phyloP scores from a whole-genome alignment of 371 early-diverging fungal species.

The Apophysomyces ossiformis region DNA sequence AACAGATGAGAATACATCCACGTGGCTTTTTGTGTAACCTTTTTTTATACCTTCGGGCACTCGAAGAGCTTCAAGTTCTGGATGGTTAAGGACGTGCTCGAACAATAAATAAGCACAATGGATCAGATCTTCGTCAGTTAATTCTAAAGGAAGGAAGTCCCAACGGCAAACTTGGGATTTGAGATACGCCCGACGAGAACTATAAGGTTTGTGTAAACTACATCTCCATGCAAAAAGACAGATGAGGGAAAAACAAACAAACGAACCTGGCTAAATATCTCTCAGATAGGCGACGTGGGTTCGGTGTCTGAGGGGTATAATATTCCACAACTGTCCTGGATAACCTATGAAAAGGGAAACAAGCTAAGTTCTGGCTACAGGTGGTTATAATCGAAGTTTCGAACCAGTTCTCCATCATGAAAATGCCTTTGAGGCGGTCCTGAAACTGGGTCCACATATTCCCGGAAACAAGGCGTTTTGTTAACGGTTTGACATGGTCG shows the following conservation, averaged over 20 bases:
- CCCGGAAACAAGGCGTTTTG: constrained; percentile 15
- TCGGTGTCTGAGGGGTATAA: constrained; percentile 36
- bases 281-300: constrained; percentile 7
- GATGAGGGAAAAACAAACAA: not conserved
- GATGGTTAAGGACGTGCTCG: constrained; percentile 61
- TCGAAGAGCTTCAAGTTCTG: constrained; percentile 59
- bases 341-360: constrained; percentile 23
- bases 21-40: constrained; percentile 15
- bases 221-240: not conserved
- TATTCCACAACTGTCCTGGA: constrained; percentile 37
- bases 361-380: not conserved
- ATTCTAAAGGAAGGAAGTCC: constrained; percentile 68
- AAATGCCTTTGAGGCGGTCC: constrained; percentile 42
- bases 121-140: constrained; percentile 62
- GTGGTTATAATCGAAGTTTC: not conserved
- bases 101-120: constrained; percentile 67
- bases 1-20: constrained; percentile 15
- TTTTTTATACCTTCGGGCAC: constrained; percentile 61
- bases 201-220: constrained; percentile 10
- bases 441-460: constrained; percentile 41
- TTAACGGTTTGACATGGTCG: not conserved
- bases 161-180: constrained; percentile 58
- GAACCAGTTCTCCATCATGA: constrained; percentile 37
- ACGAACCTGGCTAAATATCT: constrained; percentile 22
- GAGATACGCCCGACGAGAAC: constrained; percentile 48